Evolutionary conservation across 202 grass and related monocot genomes (phyloP), one percentile per base, ranked within the genome.

Genomic region (Digitaria exilis): DNA sequence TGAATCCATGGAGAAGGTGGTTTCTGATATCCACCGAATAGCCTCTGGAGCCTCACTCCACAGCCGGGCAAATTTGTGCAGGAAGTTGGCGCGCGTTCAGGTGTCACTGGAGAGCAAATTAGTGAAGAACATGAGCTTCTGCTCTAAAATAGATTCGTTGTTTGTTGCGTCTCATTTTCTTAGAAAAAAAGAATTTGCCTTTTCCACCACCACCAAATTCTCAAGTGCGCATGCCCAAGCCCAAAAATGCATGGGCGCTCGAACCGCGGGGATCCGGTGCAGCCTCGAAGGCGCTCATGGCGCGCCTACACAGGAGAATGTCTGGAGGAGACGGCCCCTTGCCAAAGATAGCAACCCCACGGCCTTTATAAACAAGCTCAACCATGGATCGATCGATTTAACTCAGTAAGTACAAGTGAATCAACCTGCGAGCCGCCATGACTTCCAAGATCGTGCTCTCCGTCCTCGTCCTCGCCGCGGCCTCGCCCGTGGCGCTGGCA

Each of bases 401-500:
- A 55, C 7, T 55, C 21, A 8, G 21, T 6, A 50, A 8, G 21
- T 39, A 21, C 19, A 52, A 55, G 2, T 63, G 2, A 5, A 7
- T 29, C 18, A n/a, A n/a, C 24, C 50, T 7, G 22, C 4, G 35
- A 22, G 35, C 41, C 52, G 5, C 73, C 10, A 86, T 86, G 84
- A 77, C 60, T 34, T 37, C 69, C 37, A 74, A 48, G 45, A 19
- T 82, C 72, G 17, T 67, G n/a, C 30, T 82, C 3, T 78, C 28
- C 2, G 5, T 89, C 67, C 74, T 84, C 28, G 9, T 88, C 29
- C 67, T 77, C 21, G 60, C 49, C 49, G 49, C 29, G 2, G 69
- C 39, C 15, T 65, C 69, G 28, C 76, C 77, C 15, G 37, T 37
- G 3, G 83, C 12, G 41, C 37, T 65, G 8, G 77, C 65, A 0